Base-by-base conservation (phyloP, 1,139 yeast species). In the Yamadazyma triangularis region DNA sequence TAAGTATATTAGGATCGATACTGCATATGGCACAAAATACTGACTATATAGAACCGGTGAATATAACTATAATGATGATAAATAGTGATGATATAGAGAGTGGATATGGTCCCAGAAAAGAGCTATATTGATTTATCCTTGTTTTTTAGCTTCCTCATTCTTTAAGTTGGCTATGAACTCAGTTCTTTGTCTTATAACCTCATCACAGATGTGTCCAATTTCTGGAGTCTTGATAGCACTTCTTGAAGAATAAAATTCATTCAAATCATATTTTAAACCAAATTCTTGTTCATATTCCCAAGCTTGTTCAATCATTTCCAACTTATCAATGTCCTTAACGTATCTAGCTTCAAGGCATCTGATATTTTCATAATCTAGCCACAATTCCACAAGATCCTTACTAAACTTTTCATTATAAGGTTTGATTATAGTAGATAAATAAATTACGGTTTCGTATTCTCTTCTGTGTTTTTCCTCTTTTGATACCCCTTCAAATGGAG, bases 281-380 rank as follows among this genome's bases (percentile, higher is more conserved):
- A 64, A 71, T 40, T 68, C 66, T 47, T 76, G 80, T 57, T 88
- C 96, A 50, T 88, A 91, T 56, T 89, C 97, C 64, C 84, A 79
- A 14, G 95, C 84, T 58, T 91, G 96, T 42, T 85, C 75, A 43
- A 89, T 66, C 77, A 91, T 79, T 60, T 91, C 98, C 50, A 78
- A 86, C 69, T 91, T 91, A 58, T 91, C 98, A 36, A 91, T 78
- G 55, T 91, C 97, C 58, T 91, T 91, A 36, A 88, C 95, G 48
- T 85, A 86, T 34, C 81, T 70, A 4, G 97, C 96, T 56, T 91
- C 98, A 15, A 76, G 58, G 29, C 82, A 73, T 44, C 89, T 68
- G 44, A 85, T 79, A 47, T 83, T 79, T 59, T 91, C 98, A 57
- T 91, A 91, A 56, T 89, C 96, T 37, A 79, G 64, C 96, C 97